Conservation (phyloP, 1,139 yeast species). For the Blastobotrys serpentis region DNA sequence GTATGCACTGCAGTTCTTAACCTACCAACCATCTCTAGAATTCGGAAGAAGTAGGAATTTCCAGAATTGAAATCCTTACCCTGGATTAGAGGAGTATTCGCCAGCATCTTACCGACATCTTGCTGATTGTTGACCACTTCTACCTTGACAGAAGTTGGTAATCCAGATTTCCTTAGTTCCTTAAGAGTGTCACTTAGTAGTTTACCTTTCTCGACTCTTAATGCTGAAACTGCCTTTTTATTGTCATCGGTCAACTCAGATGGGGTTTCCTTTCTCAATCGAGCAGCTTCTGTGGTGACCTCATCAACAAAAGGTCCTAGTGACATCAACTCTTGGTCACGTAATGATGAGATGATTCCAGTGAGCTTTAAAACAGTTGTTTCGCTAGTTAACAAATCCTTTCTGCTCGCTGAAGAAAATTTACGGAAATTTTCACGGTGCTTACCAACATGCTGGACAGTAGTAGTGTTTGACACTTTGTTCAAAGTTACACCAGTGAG, state of each 20-base stretch:
- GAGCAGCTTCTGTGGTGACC: constrained; percentile 56
- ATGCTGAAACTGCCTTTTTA: constrained; percentile 67
- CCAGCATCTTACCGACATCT: constrained; percentile 61
- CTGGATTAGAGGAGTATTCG: constrained; percentile 49
- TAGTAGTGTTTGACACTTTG: neutral
- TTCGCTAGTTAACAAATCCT: neutral
- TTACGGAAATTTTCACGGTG: neutral
- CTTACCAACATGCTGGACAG: neutral
- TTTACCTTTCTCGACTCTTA: constrained; percentile 78
- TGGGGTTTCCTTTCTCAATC: constrained; percentile 77
- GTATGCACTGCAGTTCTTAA: constrained; percentile 60
- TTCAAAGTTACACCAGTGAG: neutral
- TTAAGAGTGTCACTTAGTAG: constrained; percentile 72
- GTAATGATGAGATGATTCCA: constrained; percentile 25
- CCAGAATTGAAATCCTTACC: constrained; percentile 44
- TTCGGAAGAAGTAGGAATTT: constrained; percentile 64
- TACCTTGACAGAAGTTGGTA: constrained; percentile 62
- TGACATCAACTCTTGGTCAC: constrained; percentile 38
- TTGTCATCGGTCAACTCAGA: constrained; percentile 63
- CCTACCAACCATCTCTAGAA: constrained; percentile 78
- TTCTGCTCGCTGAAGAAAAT: neutral
- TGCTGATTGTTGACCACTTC: constrained; percentile 63
- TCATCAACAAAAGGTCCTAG: constrained; percentile 55
- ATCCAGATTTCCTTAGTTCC: constrained; percentile 72
- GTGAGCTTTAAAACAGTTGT: constrained; percentile 5